These are phyloP conservation scores for Leishmania turanica DNA, from an alignment of 208 protist species.

Conservation along the genomic window DNA sequence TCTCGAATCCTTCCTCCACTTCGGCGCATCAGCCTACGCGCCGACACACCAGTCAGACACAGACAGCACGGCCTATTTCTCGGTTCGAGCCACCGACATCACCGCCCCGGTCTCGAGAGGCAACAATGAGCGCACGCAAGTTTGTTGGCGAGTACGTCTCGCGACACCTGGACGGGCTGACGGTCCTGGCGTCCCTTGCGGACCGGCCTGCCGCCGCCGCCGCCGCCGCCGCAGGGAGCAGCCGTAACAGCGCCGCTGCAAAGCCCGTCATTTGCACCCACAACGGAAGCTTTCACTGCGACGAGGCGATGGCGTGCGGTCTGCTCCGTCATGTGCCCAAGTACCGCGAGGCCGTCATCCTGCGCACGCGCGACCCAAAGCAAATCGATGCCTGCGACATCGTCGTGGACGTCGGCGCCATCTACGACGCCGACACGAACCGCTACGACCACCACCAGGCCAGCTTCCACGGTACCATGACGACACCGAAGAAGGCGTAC, in stretches of 20 bases:
- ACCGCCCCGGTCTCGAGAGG: not conserved
- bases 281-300: conserved; percentile 94
- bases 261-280: conserved; percentile 91
- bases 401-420: conserved; percentile 96
- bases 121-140: conserved; percentile 34
- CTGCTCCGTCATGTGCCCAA: conserved; percentile 79
- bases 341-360: conserved; percentile 60
- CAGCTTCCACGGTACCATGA: conserved; percentile 93
- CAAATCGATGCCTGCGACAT: conserved; percentile 78
- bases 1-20: not conserved
- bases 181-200: conserved; percentile 38
- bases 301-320: conserved; percentile 95
- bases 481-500: conserved; percentile 55
- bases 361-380: conserved; percentile 87
- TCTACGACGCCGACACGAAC: conserved; percentile 85
- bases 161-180: conserved; percentile 54
- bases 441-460: conserved; percentile 97
- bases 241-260: not conserved
- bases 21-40: not conserved
- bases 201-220: conserved; percentile 20
- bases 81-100: not conserved
- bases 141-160: conserved; percentile 71
- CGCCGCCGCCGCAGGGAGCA: conserved; percentile 3
- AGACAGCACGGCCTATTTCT: not conserved
- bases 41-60: conserved; percentile 3